Conservation (phyloP, 1,284 basidiomycete genomes). For the Cryptococcus jaspeensis region DNA sequence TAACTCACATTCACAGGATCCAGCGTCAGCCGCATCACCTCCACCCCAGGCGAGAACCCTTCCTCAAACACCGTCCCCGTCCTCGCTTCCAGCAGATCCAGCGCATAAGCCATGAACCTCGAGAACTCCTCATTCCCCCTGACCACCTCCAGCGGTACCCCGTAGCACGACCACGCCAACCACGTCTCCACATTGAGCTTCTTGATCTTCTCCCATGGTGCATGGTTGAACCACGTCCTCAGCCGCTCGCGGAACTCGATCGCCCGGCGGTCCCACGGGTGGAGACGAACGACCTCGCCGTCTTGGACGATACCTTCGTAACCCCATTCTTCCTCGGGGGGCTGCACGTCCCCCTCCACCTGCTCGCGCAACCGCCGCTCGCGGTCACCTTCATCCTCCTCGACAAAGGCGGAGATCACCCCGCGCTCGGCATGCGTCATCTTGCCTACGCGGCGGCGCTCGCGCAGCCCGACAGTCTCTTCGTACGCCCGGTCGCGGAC, state of each 20-base stretch:
- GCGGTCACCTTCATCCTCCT: constrained; percentile 29
- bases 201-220: constrained; percentile 69
- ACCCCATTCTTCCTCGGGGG: constrained; percentile 11
- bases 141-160: constrained; percentile 55
- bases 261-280: constrained; percentile 39
- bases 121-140: constrained; percentile 55
- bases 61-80: constrained; percentile 66
- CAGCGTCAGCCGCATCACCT: constrained; percentile 70
- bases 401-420: constrained; percentile 27
- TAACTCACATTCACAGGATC: constrained; percentile 69
- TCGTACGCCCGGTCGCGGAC: constrained; percentile 27
- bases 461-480: constrained; percentile 24
- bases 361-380: constrained; percentile 27
- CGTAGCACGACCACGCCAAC: constrained; percentile 83
- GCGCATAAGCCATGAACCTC: constrained; percentile 60
- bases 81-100: constrained; percentile 68
- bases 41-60: constrained; percentile 60
- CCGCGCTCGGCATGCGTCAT: constrained; percentile 21
- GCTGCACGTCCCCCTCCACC: constrained; percentile 24
- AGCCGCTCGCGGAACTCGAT: constrained; percentile 50
- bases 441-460: constrained; percentile 23
- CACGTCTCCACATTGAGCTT: constrained; percentile 68
- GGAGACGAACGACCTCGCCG: constrained; percentile 28
- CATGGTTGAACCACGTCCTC: constrained; percentile 61
- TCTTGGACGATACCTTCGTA: constrained; percentile 25